Evolutionary conservation across 208 protist species (phyloP).

Genomic region (Naegleria lovaniensis): DNA sequence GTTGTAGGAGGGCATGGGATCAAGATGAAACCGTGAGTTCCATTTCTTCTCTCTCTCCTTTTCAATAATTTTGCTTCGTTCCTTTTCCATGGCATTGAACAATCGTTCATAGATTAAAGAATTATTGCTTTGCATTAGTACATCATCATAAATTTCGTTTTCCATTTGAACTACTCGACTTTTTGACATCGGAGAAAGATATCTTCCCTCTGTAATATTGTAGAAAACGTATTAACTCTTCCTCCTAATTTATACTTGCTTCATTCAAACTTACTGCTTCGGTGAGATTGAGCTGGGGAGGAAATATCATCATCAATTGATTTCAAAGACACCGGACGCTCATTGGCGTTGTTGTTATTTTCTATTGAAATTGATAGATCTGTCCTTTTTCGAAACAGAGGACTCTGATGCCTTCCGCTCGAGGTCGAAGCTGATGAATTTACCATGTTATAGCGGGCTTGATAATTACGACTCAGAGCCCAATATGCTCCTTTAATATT

Average conservation of each 20-base stretch:
- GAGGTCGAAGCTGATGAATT: background rate
- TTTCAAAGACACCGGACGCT: too few relatives aligned
- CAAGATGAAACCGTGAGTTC: conserved; percentile 14
- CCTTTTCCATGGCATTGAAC: background rate
- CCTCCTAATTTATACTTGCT: too few relatives aligned
- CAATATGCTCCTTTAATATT: too few relatives aligned
- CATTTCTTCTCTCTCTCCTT: conserved; percentile 32
- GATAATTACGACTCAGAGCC: too few relatives aligned
- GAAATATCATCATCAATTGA: too few relatives aligned
- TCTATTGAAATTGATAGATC: background rate
- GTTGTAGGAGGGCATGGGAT: background rate
- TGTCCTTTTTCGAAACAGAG: background rate
- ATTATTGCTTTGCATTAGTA: background rate
- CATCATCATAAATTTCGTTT: background rate
- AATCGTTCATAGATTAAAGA: background rate
- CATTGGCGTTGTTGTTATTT: background rate
- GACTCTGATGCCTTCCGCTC: background rate
- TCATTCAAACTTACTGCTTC: too few relatives aligned
- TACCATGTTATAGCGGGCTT: too few relatives aligned
- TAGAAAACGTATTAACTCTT: background rate
- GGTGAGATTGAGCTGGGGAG: too few relatives aligned
- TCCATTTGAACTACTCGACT: background rate
- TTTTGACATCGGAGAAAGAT: background rate
- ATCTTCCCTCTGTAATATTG: background rate
- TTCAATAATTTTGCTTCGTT: background rate